Base-by-base conservation (phyloP, 148 eudicot species). In the Simmondsia chinensis region DNA sequence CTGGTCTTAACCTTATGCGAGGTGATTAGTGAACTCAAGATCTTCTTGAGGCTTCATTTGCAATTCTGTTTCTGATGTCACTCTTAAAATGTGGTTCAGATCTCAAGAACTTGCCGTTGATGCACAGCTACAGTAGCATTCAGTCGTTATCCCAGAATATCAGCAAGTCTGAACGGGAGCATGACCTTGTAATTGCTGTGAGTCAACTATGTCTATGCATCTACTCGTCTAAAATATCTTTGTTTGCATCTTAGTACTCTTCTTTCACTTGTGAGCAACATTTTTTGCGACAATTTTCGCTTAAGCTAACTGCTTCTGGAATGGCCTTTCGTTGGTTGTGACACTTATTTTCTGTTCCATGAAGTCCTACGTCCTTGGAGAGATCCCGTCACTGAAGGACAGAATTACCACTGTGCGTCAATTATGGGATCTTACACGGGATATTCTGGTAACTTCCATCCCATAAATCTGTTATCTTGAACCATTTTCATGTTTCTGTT, bases 291-390 rank as follows among this genome's bases (percentile, higher is more conserved):
- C 24, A 16, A 55, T 14, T 34, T 16, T 28, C 36, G 0, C 14
- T 49, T 49, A n/a, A 26, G 1, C 6, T 29, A n/a, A 22, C 5
- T 48, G 8, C 6, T 7, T 43, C 19, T 46, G 24, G 48, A 28
- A 20, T 39, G 48, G 4, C 39, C 19, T 14, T 36, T 1, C 33
- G 9, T 34, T 41, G 26, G 9, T 12, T n/a, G n/a, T n/a, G n/a
- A n/a, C n/a, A n/a, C n/a, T n/a, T n/a, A n/a, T 28, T 35, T 50
- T 19, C 32, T 64, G 9, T 51, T 42, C 50, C 20, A 11, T 56
- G 40, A 49, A 91, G 97, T 91, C 97, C n/a, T 91, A 79, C 65
- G 99, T 86, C 50, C 95, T 91, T 54, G 99, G 99, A 57, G 99
- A 85, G 70, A 86, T 91, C 60, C 83, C 95, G 39, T 85, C 86